phyloP scores from a whole-genome alignment of 441 rosid genomes.

The Pelargonium hybrid region DNA sequence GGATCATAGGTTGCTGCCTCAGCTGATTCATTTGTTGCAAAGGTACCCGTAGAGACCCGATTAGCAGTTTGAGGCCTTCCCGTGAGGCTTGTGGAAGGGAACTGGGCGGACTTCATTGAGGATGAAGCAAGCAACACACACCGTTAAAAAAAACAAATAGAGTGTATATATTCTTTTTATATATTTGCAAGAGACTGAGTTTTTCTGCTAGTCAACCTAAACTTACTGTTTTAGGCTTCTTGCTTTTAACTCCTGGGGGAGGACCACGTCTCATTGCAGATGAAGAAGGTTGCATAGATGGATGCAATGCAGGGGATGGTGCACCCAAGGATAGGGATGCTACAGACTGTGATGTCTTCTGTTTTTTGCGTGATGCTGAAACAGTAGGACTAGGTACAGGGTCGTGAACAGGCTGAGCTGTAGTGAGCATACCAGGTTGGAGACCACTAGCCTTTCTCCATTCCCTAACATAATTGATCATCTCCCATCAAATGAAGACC shows the following conservation, averaged over 20 bases:
- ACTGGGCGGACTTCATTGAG: neutral
- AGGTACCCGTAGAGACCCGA: neutral
- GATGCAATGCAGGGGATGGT: slow-evolving; percentile 72
- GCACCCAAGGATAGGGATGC: slow-evolving; percentile 77
- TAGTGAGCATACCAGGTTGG: slow-evolving; percentile 57
- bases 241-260: slow-evolving; percentile 58
- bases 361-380: slow-evolving; percentile 90
- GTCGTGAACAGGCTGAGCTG: slow-evolving; percentile 61
- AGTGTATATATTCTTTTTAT: slow-evolving; percentile 49
- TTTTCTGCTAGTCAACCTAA: slow-evolving; percentile 5
- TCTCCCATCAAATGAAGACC: slow-evolving; percentile 22
- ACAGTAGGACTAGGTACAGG: slow-evolving; percentile 71
- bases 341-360: slow-evolving; percentile 75
- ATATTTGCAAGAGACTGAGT: slow-evolving; percentile 5
- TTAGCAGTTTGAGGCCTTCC: neutral
- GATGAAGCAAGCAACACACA: neutral
- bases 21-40: neutral
- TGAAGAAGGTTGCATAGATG: slow-evolving; percentile 72
- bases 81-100: neutral
- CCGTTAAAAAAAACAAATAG: slow-evolving; percentile 23
- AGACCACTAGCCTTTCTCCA: slow-evolving; percentile 74
- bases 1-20: slow-evolving; percentile 2
- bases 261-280: slow-evolving; percentile 70
- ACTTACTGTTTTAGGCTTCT: slow-evolving; percentile 89
- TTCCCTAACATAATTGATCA: slow-evolving; percentile 50